A percentile compares a stretch with the other conserved stretches of the same genome.
Conservation (phyloP, 192 early-diverging fungal genomes). For the Obelidium mucronatum region DNA sequence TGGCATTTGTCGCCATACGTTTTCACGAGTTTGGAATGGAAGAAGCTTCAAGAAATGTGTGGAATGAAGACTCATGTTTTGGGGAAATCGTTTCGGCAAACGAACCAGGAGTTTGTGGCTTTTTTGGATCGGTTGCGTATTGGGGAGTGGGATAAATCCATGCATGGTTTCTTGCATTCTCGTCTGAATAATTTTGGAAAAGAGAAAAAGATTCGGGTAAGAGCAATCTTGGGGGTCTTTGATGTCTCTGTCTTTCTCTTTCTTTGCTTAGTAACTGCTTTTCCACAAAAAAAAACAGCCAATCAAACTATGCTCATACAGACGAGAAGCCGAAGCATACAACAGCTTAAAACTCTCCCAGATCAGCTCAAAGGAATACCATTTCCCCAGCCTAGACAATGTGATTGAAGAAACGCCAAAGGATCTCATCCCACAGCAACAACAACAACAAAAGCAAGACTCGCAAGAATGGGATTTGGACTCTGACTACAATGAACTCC, state of each 20-base stretch:
- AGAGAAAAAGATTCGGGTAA: background rate
- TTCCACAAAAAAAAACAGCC: conserved; percentile 30
- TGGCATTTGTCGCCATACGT: conserved; percentile 31
- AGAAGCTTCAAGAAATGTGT: conserved; percentile 6
- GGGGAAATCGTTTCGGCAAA: conserved; percentile 49
- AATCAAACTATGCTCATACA: conserved; percentile 47
- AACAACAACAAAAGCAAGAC: background rate
- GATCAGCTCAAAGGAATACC: conserved; percentile 7
- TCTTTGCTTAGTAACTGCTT: background rate
- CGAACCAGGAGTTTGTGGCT: conserved; percentile 42
- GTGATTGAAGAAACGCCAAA: conserved; percentile 1
- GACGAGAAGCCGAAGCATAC: conserved; percentile 29
- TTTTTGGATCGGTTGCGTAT: conserved; percentile 50
- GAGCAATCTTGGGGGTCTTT: conserved; percentile 7
- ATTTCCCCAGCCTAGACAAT: conserved; percentile 1
- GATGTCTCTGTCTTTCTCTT: background rate
- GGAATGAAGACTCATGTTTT: conserved; percentile 48
- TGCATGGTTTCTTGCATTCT: conserved; percentile 12
- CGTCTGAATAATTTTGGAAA: background rate
- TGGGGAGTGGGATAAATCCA: conserved; percentile 45
- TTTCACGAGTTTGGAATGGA: conserved; percentile 47
- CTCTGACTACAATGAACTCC: too few species aligned
- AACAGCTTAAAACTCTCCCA: conserved; percentile 33
- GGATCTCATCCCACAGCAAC: too few species aligned
- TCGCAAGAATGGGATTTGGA: background rate